phyloP scores from a whole-genome alignment of 768 basidiomycete species.

The Antrodiella citrinella region DNA sequence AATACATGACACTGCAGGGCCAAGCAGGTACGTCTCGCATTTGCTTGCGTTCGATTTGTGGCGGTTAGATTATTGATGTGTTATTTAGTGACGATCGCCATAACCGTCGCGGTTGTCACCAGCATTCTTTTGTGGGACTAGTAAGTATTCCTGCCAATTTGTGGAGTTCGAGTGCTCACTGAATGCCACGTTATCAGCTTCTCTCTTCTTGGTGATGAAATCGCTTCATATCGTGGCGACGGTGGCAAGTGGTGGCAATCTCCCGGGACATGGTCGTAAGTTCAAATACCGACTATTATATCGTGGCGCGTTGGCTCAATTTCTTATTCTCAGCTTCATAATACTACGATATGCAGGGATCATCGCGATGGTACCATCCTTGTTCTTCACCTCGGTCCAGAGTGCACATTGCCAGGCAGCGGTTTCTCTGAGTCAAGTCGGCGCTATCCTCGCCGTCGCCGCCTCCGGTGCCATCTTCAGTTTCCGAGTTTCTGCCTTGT shows the following conservation, averaged over 20 bases:
- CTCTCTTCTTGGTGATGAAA: not conserved
- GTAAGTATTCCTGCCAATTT: not conserved
- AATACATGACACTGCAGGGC: conserved; percentile 1
- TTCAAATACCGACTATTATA: too few relatives aligned
- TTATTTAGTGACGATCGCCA: conserved; percentile 5
- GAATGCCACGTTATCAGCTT: not conserved
- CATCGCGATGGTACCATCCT: conserved; percentile 4
- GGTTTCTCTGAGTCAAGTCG: conserved; percentile 23
- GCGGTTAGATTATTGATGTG: not conserved
- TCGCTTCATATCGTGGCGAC: not conserved
- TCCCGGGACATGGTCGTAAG: conserved; percentile 4
- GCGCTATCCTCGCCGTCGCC: conserved; percentile 22
- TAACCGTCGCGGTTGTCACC: conserved; percentile 3
- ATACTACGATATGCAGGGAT: conserved; percentile 6
- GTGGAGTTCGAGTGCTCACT: not conserved
- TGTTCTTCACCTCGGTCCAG: conserved; percentile 10
- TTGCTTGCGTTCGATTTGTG: not conserved
- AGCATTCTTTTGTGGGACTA: conserved; percentile 6
- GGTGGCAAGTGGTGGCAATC: not conserved
- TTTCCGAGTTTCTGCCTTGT: conserved; percentile 27
- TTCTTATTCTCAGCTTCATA: conserved; percentile 1
- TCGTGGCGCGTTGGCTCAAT: too few relatives aligned
- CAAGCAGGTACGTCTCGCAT: not conserved
- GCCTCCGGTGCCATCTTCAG: conserved; percentile 27
- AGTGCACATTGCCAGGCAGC: conserved; percentile 24